phyloP scores from a whole-genome alignment of 306 rosid species.

The Glycine soja region DNA sequence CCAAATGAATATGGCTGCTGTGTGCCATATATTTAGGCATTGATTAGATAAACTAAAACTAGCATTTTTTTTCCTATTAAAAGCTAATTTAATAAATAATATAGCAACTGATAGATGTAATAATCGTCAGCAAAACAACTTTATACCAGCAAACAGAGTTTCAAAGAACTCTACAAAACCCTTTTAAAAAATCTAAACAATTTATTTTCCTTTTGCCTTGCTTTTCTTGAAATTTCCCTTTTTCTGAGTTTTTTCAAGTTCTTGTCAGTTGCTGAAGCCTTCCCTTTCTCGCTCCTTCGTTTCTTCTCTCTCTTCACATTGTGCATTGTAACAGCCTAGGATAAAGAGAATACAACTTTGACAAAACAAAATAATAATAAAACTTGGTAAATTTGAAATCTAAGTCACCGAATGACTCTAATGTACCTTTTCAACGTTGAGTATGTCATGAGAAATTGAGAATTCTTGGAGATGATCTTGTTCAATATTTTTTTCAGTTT shows the following conservation, averaged over 20 bases:
- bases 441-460: slow-evolving; percentile 86
- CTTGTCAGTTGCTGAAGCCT: slow-evolving; percentile 49
- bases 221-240: slow-evolving; percentile 65
- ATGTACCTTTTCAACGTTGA: slow-evolving; percentile 77
- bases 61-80: no score
- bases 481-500: slow-evolving; percentile 64
- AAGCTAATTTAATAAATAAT: no score
- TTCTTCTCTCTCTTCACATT: slow-evolving; percentile 79
- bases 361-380: neutral
- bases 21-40: neutral
- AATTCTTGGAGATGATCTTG: slow-evolving; percentile 64
- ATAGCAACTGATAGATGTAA: neutral
- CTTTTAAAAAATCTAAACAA: slow-evolving; percentile 33
- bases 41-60: no score
- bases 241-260: slow-evolving; percentile 74
- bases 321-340: slow-evolving; percentile 79
- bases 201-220: slow-evolving; percentile 60
- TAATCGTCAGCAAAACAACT: slow-evolving; percentile 42
- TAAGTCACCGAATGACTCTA: slow-evolving; percentile 2
- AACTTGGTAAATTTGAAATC: slow-evolving; percentile 22
- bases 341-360: slow-evolving; percentile 19
- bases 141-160: slow-evolving; percentile 31
- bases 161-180: slow-evolving; percentile 34
- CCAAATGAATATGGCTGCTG: neutral
- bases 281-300: slow-evolving; percentile 52